These are phyloP conservation scores for Pulveroboletus frians DNA, from an alignment of 768 basidiomycete species.

Conservation along the genomic window DNA sequence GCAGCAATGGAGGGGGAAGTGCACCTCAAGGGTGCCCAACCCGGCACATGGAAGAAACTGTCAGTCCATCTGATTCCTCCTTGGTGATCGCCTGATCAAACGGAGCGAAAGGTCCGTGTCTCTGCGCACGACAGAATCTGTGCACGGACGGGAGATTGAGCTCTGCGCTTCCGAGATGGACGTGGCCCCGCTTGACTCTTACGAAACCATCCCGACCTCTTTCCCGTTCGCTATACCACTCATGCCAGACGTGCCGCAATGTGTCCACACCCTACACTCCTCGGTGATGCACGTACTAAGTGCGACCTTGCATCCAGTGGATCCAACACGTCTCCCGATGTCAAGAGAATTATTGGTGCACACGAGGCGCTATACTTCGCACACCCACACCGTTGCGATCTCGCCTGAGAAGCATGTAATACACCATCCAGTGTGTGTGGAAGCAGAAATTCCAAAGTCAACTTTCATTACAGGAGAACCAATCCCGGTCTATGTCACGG, in stretches of 20 bases:
- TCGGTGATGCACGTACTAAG: constrained; percentile 65
- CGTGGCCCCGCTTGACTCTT: constrained; percentile 40
- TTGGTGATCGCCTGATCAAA: constrained; percentile 11
- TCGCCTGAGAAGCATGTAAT: constrained; percentile 56
- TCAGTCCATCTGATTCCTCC: constrained; percentile 39
- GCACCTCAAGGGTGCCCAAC: constrained; percentile 68
- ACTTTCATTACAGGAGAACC: constrained; percentile 68
- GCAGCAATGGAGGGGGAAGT: constrained; percentile 86
- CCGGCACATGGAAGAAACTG: constrained; percentile 62
- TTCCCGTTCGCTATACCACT: constrained; percentile 83
- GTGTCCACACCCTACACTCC: constrained; percentile 70
- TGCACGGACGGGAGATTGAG: constrained; percentile 59
- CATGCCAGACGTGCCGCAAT: constrained; percentile 75
- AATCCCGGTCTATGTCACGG: constrained; percentile 73
- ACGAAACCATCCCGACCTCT: constrained; percentile 47
- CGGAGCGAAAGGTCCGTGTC: constrained; percentile 49
- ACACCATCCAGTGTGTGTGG: constrained; percentile 60
- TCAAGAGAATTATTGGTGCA: constrained; percentile 62
- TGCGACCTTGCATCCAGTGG: constrained; percentile 55
- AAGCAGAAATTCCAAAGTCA: constrained; percentile 67
- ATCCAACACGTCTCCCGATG: constrained; percentile 35
- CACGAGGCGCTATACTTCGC: constrained; percentile 69
- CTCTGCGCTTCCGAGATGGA: constrained; percentile 54
- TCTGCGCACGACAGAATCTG: constrained; percentile 62
- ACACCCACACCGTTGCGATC: constrained; percentile 48